phyloP scores from a whole-genome alignment of 495 filamentous ascomycete species.

The Trichoderma asperelloides region DNA sequence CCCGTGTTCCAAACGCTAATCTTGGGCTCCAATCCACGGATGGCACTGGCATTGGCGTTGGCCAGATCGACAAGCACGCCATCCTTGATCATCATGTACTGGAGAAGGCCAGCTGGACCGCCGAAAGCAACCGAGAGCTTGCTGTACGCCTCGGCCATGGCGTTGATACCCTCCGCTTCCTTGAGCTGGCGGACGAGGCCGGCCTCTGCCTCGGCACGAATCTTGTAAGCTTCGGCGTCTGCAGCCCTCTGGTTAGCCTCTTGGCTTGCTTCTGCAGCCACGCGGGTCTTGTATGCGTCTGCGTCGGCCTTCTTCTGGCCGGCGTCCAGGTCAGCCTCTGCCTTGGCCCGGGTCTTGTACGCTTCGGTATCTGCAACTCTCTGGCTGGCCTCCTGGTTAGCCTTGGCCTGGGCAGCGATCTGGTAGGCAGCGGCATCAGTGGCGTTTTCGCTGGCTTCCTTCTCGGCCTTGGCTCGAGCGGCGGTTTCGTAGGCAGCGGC shows the following conservation, averaged over 20 bases:
- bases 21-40: conserved; percentile 74
- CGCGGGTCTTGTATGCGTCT: conserved; percentile 18
- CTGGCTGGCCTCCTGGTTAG: conserved; percentile 47
- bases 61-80: conserved; percentile 56
- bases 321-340: conserved; percentile 52
- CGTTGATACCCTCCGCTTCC: conserved; percentile 63
- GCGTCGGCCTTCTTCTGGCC: conserved; percentile 19
- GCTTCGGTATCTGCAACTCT: conserved; percentile 47
- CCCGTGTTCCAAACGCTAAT: conserved; percentile 85
- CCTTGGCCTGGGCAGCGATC: conserved; percentile 39
- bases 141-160: conserved; percentile 69
- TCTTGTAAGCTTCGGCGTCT: conserved; percentile 38
- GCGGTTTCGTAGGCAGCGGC: conserved; percentile 50
- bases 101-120: conserved; percentile 62
- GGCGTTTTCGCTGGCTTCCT: conserved; percentile 47
- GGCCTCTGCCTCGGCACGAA: conserved; percentile 47
- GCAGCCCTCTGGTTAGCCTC: conserved; percentile 27
- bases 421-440: conserved; percentile 45
- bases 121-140: conserved; percentile 62
- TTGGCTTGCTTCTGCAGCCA: conserved; percentile 28
- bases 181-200: conserved; percentile 50
- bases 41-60: conserved; percentile 59
- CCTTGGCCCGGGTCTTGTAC: conserved; percentile 30
- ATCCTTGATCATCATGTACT: conserved; percentile 72
- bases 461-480: conserved; percentile 47